Evolutionary conservation across 2,329 filamentous ascomycete species (phyloP).

Genomic region (Epichloe festucae): DNA sequence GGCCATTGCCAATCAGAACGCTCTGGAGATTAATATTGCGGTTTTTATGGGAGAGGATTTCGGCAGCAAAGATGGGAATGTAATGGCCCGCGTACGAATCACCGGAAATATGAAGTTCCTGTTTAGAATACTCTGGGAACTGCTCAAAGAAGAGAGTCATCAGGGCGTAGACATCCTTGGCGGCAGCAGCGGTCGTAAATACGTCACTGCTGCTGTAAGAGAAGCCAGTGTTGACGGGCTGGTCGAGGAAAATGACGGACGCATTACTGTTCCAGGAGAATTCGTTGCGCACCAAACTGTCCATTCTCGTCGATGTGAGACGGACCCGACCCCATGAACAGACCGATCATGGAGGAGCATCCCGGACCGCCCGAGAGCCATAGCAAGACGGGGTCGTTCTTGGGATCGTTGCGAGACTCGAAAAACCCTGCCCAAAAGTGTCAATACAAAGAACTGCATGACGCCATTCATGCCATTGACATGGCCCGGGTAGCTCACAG

Average conservation of each 20-base stretch:
- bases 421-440: conserved; percentile 67
- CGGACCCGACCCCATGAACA: conserved; percentile 97
- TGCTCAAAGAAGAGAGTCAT: conserved; percentile 98
- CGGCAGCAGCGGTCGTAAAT: conserved; percentile 85
- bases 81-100: conserved; percentile 95
- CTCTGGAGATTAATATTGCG: conserved; percentile 98
- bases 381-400: conserved; percentile 89
- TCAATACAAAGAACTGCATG: too few relatives aligned
- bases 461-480: too few relatives aligned
- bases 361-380: conserved; percentile 95
- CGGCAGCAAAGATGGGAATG: conserved; percentile 80
- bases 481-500: conserved; percentile 46
- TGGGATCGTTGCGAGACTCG: conserved; percentile 91
- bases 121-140: conserved; percentile 87
- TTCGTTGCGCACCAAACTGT: conserved; percentile 74
- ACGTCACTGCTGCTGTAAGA: conserved; percentile 88
- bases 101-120: conserved; percentile 96
- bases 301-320: conserved; percentile 74
- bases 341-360: conserved; percentile 89
- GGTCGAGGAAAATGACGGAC: conserved; percentile 97
- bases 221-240: conserved; percentile 96
- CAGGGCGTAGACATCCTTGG: conserved; percentile 96
- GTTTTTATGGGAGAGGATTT: conserved; percentile 90
- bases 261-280: conserved; percentile 95
- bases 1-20: conserved; percentile 86